Evolutionary conservation across 805 yeast species (phyloP).

Genomic region (Lachancea nothofagi): DNA sequence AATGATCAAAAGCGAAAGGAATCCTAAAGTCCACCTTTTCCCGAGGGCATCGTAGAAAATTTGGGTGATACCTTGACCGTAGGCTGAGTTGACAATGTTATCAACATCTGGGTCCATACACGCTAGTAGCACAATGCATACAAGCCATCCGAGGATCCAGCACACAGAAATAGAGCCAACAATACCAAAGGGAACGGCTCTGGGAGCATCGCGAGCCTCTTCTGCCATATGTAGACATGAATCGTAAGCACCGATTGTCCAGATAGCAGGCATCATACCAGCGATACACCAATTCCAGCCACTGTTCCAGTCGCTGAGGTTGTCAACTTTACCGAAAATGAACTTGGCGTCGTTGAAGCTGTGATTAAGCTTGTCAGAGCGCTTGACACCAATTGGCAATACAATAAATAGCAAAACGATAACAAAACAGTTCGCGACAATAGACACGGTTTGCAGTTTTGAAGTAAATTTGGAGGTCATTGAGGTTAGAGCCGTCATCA

Average conservation of each 20-base stretch:
- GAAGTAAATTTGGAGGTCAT: slow-evolving; percentile 50
- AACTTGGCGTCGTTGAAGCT: slow-evolving; percentile 46
- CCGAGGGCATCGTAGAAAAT: slow-evolving; percentile 59
- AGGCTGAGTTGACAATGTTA: slow-evolving; percentile 38
- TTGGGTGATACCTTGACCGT: slow-evolving; percentile 65
- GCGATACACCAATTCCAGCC: slow-evolving; percentile 52
- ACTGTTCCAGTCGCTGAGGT: slow-evolving; percentile 47
- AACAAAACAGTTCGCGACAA: slow-evolving; percentile 44
- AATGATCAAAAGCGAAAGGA: slow-evolving; percentile 51
- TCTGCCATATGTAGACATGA: slow-evolving; percentile 70
- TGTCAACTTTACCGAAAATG: slow-evolving; percentile 50
- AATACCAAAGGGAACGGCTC: slow-evolving; percentile 62
- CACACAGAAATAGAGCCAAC: slow-evolving; percentile 52
- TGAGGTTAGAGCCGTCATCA: slow-evolving; percentile 46
- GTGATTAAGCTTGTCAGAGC: slow-evolving; percentile 30
- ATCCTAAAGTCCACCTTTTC: slow-evolving; percentile 56
- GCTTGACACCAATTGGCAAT: slow-evolving; percentile 45
- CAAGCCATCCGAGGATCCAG: slow-evolving; percentile 52
- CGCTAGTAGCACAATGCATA: slow-evolving; percentile 49
- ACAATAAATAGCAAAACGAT: slow-evolving; percentile 50
- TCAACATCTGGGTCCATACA: slow-evolving; percentile 45
- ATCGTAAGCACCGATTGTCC: slow-evolving; percentile 76
- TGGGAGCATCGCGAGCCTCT: slow-evolving; percentile 58
- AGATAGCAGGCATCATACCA: slow-evolving; percentile 59
- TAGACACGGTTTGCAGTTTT: slow-evolving; percentile 50